phyloP scores from a whole-genome alignment of 2,329 filamentous ascomycete species.

The Cercospora sp. region DNA sequence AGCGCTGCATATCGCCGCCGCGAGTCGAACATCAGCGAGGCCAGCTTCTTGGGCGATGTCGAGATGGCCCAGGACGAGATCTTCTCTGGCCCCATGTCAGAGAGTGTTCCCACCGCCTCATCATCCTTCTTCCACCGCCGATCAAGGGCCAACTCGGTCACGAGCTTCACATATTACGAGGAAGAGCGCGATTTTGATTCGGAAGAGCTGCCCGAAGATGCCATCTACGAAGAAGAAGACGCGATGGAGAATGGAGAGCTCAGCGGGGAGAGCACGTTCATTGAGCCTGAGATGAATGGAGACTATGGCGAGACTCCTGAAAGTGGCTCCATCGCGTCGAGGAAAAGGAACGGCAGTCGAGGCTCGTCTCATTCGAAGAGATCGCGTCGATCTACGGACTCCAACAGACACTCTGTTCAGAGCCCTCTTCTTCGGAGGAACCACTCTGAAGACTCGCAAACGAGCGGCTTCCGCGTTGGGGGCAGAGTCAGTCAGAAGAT shows the following conservation, averaged over 20 bases:
- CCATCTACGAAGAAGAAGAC: constrained; percentile 49
- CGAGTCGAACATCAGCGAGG: constrained; percentile 67
- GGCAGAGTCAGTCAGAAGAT: constrained; percentile 81
- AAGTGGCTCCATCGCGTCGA: constrained; percentile 25
- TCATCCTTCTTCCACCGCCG: constrained; percentile 89
- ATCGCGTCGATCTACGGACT: constrained; percentile 41
- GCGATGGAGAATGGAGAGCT: constrained; percentile 42
- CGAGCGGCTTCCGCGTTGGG: constrained; percentile 60
- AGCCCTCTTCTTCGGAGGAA: constrained; percentile 68
- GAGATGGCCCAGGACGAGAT: constrained; percentile 98
- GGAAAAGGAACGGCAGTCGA: constrained; percentile 43
- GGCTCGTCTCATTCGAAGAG: constrained; percentile 41
- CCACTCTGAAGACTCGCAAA: constrained; percentile 68
- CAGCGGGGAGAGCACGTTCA: constrained; percentile 39
- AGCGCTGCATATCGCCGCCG: constrained; percentile 56
- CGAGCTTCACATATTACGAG: constrained; percentile 86
- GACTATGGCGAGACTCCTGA: constrained; percentile 10
- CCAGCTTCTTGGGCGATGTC: constrained; percentile 79
- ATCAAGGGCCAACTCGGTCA: constrained; percentile 74
- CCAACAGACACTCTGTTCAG: constrained; percentile 33
- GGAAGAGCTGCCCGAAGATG: constrained; percentile 53
- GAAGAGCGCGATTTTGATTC: constrained; percentile 62
- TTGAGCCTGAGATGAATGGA: constrained; percentile 35
- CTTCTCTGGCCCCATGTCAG: constrained; percentile 88
- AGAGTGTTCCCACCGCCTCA: constrained; percentile 91